Base-by-base conservation (phyloP, 768 basidiomycete species). In the Suillus subluteus region DNA sequence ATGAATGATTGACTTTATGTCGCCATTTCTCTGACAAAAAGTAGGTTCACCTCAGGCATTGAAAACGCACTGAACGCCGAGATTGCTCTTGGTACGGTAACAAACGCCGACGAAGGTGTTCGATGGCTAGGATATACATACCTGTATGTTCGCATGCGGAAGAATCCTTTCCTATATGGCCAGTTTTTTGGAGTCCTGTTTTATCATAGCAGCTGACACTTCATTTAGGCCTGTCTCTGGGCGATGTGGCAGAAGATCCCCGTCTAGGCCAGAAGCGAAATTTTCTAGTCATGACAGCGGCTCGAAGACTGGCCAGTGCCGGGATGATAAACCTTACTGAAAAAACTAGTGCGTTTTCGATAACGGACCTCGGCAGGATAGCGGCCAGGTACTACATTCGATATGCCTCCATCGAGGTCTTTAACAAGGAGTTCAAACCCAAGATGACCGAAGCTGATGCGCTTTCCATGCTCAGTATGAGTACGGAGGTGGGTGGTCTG, bases 61-160 rank as follows among this genome's bases (percentile, higher is more conserved):
- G 83, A 91, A 55, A 96, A 99, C 73, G 84, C 97, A 2, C 82
- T 99, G 70, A 99, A 99, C 74, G 98, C 96, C 2, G 98, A 99
- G 75, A 91, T 99, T 62, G 84, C 96, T 11, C 85, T 99, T 0
- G 97, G 98, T 3, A 99, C 98, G 1, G 97, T 99, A 32, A 86
- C 94, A 1, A 96, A 87, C 71, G 85, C 90, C 44, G 80, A 83
- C 65, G 98, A 99, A 74, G 98, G 89, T 8, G 88, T 97, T 16
- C 89, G 89, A 68, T 99, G 98, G 98, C 81, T 99, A 50, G 94
- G 96, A 18, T 99, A 98, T 75, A 98, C 98, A 2, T 99, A 99
- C 75, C 86, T 99, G 38, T 95, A 93, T 74, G 96, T 98, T 12
- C 87, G 97, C 63, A 97, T 99, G 96, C 84, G 87, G 58, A 93